Base-by-base conservation (phyloP, 805 yeast genomes). In the Metschnikowia borealis region DNA sequence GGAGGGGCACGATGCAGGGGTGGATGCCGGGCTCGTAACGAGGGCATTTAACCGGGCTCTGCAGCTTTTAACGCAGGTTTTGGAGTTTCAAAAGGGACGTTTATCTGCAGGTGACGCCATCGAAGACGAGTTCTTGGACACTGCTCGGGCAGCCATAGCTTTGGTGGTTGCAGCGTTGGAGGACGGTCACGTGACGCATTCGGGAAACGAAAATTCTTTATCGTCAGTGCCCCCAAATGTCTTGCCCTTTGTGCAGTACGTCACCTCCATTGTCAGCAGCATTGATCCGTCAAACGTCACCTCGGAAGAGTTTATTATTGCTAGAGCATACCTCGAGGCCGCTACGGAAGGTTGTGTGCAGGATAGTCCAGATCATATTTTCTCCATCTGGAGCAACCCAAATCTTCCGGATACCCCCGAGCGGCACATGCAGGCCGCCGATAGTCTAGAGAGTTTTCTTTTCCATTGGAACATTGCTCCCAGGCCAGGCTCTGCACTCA, bases 371-470 rank as follows among this genome's bases (percentile, higher is more conserved):
- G 40, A 44, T 2, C 18, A 10, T 6, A 47, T 77, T 1, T 41
- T 55, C 1, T 47, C 50, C 1, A 31, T 68, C 1, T 80, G 84
- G 84, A 58, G 54, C 15, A 49, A 45, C 21, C 31, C 51, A 1
- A 46, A 44, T 1, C 50, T 70, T 3, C 69, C 72, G 1, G 56
- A 60, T 1, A 56, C 63, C 1, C 58, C 73, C 0, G 80, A 76
- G 43, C 66, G 70, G 43, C 62, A 64, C 40, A 63, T 79, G 64
- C 50, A 67, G 48, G 77, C 76, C 8, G 69, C 75, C 1, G 79
- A 77, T 31, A 74, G 72, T 46, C 60, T 76, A 18, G 75, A 79
- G 48, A 68, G 71, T 0, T 62, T 71, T n/a, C 46, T 79, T 11
- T 79, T 76, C 36, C 65, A 74, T 44, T 54, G 60, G 26, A 69